These are phyloP conservation scores for Porogramme epimiltina DNA, from an alignment of 1,284 basidiomycete species.

Conservation along the genomic window DNA sequence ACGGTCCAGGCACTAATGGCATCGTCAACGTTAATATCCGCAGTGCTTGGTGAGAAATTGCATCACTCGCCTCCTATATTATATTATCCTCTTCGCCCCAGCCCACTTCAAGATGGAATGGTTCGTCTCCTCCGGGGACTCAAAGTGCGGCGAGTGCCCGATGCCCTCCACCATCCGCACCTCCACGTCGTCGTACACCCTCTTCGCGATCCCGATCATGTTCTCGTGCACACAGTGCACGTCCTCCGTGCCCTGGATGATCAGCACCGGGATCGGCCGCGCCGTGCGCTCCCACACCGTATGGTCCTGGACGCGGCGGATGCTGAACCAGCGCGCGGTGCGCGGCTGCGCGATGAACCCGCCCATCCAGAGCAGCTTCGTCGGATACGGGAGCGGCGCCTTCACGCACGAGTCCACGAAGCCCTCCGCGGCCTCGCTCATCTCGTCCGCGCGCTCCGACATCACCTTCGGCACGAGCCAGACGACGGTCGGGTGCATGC, in stretches of 20 bases:
- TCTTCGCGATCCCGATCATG: slow-evolving; percentile 30
- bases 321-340: slow-evolving; percentile 28
- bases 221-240: slow-evolving; percentile 26
- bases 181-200: slow-evolving; percentile 32
- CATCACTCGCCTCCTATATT: too few species aligned
- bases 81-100: background rate
- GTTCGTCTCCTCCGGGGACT: slow-evolving; percentile 23
- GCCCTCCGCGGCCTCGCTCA: slow-evolving; percentile 29
- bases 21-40: too few species aligned
- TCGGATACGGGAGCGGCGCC: slow-evolving; percentile 31
- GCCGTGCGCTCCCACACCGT: slow-evolving; percentile 32
- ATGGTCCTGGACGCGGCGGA: slow-evolving; percentile 36
- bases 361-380: slow-evolving; percentile 37
- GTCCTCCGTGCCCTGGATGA: slow-evolving; percentile 39
- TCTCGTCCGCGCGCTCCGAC: slow-evolving; percentile 29
- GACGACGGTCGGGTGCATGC: slow-evolving; percentile 35
- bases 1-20: too few species aligned
- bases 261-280: slow-evolving; percentile 33
- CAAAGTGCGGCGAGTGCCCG: slow-evolving; percentile 35
- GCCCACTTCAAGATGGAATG: slow-evolving; percentile 10
- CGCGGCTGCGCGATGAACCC: slow-evolving; percentile 37
- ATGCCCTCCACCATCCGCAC: slow-evolving; percentile 33
- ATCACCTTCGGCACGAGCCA: slow-evolving; percentile 30
- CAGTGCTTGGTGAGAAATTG: too few species aligned
- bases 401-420: slow-evolving; percentile 37